phyloP scores from a whole-genome alignment of 2,329 filamentous ascomycete species.

The Venturia effusa region DNA sequence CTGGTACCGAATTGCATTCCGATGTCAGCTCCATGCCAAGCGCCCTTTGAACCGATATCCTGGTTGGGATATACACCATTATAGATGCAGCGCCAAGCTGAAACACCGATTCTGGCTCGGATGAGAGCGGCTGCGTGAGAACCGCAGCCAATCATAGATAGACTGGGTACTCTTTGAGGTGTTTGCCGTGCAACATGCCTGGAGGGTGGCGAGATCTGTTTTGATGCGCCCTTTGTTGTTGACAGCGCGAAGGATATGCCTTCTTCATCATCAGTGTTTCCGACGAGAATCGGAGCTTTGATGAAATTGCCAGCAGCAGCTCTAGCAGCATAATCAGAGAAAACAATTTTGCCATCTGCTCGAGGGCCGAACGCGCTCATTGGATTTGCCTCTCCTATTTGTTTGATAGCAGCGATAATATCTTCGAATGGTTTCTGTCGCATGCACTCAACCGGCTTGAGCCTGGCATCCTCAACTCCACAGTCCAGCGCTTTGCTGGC shows the following conservation, averaged over 20 bases:
- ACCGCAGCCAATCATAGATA: background rate
- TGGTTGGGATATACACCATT: constrained; percentile 6
- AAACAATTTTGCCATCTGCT: constrained; percentile 5
- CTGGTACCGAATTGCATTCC: constrained; percentile 1
- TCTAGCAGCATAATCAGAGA: constrained; percentile 1
- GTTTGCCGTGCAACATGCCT: background rate
- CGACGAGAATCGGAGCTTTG: constrained; percentile 6
- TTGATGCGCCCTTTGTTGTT: background rate
- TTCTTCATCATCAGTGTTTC: constrained; percentile 3
- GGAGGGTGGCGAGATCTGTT: background rate
- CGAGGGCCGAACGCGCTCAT: constrained; percentile 13
- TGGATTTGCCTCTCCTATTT: constrained; percentile 13
- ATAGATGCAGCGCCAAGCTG: constrained; percentile 8
- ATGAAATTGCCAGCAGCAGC: constrained; percentile 8
- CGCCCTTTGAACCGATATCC: background rate
- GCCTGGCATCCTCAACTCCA: constrained; percentile 19
- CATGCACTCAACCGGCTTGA: constrained; percentile 21
- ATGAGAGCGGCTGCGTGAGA: background rate
- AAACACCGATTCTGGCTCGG: constrained; percentile 1
- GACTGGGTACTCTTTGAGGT: background rate
- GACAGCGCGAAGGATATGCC: background rate
- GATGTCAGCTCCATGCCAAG: constrained; percentile 11
- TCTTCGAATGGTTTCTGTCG: constrained; percentile 19
- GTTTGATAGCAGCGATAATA: constrained; percentile 15
- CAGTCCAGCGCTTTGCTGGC: background rate